phyloP scores from a whole-genome alignment of 2,329 filamentous ascomycete genomes.

The Cadophora sp. region DNA sequence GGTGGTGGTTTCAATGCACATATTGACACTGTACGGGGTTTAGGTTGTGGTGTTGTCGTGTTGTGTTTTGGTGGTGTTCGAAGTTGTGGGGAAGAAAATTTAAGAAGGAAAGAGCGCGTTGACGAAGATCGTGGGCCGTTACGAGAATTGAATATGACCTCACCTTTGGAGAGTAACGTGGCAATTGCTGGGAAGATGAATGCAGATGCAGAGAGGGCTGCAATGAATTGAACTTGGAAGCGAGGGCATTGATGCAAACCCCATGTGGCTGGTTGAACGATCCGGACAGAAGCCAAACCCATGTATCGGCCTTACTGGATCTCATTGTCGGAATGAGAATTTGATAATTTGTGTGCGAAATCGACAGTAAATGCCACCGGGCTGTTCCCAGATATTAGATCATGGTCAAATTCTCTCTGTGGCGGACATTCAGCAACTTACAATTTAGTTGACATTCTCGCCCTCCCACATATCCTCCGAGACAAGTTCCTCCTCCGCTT shows the following conservation, averaged over 20 bases:
- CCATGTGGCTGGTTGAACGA: background rate
- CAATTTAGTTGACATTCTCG: background rate
- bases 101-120: background rate
- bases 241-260: background rate
- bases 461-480: background rate
- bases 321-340: too few species aligned
- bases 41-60: background rate
- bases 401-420: background rate
- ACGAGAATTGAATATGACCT: background rate
- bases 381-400: background rate
- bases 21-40: background rate
- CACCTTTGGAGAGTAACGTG: background rate
- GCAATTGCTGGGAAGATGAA: background rate
- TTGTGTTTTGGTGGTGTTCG: background rate
- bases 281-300: too few species aligned
- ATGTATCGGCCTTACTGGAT: too few species aligned
- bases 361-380: background rate
- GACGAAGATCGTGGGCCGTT: background rate
- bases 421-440: background rate
- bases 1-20: constrained; percentile 19
- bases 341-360: background rate
- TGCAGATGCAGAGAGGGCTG: too few species aligned
- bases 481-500: background rate
- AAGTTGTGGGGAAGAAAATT: background rate
- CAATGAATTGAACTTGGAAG: background rate